phyloP scores from a whole-genome alignment of 108 stramenopile species.

The Cyclotella atomus region DNA sequence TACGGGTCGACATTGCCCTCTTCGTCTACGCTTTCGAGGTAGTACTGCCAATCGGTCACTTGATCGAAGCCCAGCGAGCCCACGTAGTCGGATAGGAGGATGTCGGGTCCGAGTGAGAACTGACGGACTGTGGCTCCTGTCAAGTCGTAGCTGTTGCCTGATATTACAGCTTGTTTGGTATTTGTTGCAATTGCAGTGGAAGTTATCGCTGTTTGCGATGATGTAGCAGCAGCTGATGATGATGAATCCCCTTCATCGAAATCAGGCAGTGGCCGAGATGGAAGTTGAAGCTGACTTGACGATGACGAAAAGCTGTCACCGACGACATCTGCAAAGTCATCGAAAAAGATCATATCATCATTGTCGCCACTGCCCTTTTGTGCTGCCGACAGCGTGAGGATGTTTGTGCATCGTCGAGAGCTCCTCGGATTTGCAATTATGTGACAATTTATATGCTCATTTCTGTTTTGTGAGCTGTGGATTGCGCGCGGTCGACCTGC shows the following conservation, averaged over 20 bases:
- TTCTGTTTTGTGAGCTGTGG: too few relatives aligned
- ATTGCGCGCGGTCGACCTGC: too few relatives aligned
- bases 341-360: constrained; percentile 1
- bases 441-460: too few relatives aligned
- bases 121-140: constrained; percentile 59
- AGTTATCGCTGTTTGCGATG: not conserved
- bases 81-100: constrained; percentile 68
- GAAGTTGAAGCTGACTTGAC: too few relatives aligned
- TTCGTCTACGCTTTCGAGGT: constrained; percentile 38
- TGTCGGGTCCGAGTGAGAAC: constrained; percentile 71
- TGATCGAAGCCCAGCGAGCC: constrained; percentile 72
- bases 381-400: too few relatives aligned
- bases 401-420: too few relatives aligned
- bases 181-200: too few relatives aligned
- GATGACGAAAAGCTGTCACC: not conserved
- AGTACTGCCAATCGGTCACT: constrained; percentile 83
- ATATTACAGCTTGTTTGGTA: too few relatives aligned
- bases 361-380: not conserved
- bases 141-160: constrained; percentile 30
- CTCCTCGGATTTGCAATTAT: too few relatives aligned
- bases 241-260: not conserved
- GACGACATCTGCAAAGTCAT: constrained; percentile 4
- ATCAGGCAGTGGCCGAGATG: not conserved
- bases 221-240: not conserved
- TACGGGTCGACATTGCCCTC: constrained; percentile 19